Base-by-base conservation (phyloP, 2,329 filamentous ascomycete species). In the Helotiales sp. region DNA sequence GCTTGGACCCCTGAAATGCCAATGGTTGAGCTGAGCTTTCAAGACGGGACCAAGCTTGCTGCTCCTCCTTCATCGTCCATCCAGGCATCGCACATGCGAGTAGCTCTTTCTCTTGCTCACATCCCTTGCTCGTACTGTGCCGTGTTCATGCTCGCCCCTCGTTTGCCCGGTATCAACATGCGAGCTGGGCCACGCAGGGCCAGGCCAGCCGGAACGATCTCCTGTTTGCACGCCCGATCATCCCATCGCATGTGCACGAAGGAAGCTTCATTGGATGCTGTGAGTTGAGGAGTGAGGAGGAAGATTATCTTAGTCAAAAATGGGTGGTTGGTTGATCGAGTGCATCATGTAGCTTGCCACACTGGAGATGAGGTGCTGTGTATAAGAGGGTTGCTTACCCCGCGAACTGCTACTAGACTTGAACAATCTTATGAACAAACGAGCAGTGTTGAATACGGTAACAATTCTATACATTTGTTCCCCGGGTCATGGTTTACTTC, bases 371-470 rank as follows among this genome's bases (percentile, higher is more conserved):
- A 6, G 6, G 20, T 20, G n/a, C 17, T 45, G n/a, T 45, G 50
- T 57, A 57, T 57, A 57, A 57, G 30, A 24, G 20, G 20, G 8
- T 34, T 37, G 54, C 54, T 57, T 57, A 57, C n/a, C 54, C 54
- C 54, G 54, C 32, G 40, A 45, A 45, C 5, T 45, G 10, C 17
- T 20, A 45, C n/a, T 4, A 20, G 6, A 2, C n/a, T n/a, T 7
- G 8, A 45, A 45, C 17, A 45, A n/a, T 20, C 40, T 1, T 8
- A 45, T 8, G 6, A 20, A 45, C n/a, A 45, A 17, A n/a, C 24
- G 47, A 52, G 26, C 30, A 40, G 17, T 37, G 10, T 57, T 10
- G 10, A 26, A 24, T 2, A 40, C 24, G 20, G 54, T 40, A 37
- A 28, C 13, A 13, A 6, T 6, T 17, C 40, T 7, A 20, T 20